Base-by-base conservation (phyloP, 1,284 basidiomycete genomes). In the Trichosporon sp. region DNA sequence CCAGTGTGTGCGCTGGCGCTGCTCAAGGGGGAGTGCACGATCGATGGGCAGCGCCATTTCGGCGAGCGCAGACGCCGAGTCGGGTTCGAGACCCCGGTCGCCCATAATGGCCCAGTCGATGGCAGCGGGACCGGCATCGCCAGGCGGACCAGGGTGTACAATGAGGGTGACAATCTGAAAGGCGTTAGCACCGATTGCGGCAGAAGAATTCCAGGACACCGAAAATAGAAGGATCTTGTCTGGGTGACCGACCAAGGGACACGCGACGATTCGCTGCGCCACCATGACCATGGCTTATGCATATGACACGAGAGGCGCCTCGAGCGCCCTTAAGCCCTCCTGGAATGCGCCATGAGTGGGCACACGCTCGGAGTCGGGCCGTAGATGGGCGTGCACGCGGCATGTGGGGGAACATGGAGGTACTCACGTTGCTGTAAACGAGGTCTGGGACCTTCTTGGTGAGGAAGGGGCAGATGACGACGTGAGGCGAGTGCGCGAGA, bases 71-170 rank as follows among this genome's bases (percentile, higher is more conserved):
- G 76, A 67, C 31, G 81, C 70, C 0, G 82, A 74, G 51, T 82
- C 78, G 19, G 77, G 32, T 32, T 78, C 72, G 38, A 77, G 67
- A 14, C 85, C 85, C 67, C 78, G 77, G 73, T 86, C 85, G 14
- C 85, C 85, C 68, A 85, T 77, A 19, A 86, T 75, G 35, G 80
- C 83, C 83, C 85, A 85, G 75, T 86, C 85, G 69, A 86, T 80
- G 4, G 85, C 83, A 1, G 85, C 85, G 6, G 85, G 85, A 14
- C 85, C 85, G 0, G 83, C 85, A 75, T 86, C 85, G 0, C 85
- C 85, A 0, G 85, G 85, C 3, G 85, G 84, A 16, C 85, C 85
- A 7, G 85, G 85, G 75, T 86, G 85, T 4, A 86, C 81, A 71
- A 86, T 85, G 43, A 86, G 81, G 1, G 85, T 86, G 59, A 86